Evolutionary conservation across 352 stramenopile genomes (phyloP).

Genomic region (Blastocystis sp.): DNA sequence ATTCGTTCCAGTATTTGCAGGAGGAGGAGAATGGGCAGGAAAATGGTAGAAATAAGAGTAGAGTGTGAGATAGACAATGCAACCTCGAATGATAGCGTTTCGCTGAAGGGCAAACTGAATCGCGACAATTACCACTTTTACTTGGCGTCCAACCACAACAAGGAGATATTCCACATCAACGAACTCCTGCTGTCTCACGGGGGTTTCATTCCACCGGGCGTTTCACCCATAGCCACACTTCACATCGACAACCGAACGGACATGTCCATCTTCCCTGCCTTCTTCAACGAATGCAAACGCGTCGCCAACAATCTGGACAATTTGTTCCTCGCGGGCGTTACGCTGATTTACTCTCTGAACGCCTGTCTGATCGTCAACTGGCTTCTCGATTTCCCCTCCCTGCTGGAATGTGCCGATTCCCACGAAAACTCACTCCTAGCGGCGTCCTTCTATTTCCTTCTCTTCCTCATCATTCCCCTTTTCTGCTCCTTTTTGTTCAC

Average conservation of each 20-base stretch:
- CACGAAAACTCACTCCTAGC: not conserved
- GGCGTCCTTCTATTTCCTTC: constrained; percentile 25
- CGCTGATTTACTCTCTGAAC: constrained; percentile 37
- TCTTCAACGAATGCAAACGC: constrained; percentile 60
- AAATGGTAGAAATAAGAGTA: not conserved
- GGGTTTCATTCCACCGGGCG: not conserved
- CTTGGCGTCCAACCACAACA: constrained; percentile 20
- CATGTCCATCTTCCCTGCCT: constrained; percentile 25
- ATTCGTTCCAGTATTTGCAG: not conserved
- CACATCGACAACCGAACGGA: constrained; percentile 59
- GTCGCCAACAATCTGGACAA: constrained; percentile 61
- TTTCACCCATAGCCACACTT: constrained; percentile 33
- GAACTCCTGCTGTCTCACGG: constrained; percentile 24
- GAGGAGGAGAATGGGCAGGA: not conserved
- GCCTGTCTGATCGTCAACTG: constrained; percentile 33
- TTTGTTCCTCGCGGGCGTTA: constrained; percentile 20
- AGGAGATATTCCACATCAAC: constrained; percentile 62
- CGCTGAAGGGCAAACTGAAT: not conserved
- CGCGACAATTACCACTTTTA: constrained; percentile 31
- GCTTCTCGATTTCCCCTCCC: constrained; percentile 32
- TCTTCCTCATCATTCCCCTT: constrained; percentile 49
- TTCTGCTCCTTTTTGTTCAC: constrained; percentile 35
- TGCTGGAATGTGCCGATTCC: not conserved
- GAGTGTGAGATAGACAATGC: not conserved
- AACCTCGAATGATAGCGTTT: not conserved